Percentiles rank a stretch among this genome's conserved stretches.
These are phyloP conservation scores for Exophiala dermatitidis DNA, from an alignment of 2,329 filamentous ascomycete genomes.

Conservation along the genomic window DNA sequence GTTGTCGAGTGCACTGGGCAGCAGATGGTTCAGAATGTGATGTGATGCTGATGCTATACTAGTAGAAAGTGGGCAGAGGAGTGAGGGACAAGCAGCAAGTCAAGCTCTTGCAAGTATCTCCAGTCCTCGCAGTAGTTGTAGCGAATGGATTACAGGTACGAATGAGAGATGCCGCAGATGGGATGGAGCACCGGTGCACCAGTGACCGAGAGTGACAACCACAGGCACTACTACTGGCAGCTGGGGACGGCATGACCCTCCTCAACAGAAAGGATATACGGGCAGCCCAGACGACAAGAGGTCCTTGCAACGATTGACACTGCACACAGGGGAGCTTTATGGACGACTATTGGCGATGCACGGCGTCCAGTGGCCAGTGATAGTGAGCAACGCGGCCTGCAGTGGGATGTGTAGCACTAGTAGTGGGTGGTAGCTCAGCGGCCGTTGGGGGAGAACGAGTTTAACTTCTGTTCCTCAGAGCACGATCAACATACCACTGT, in stretches of 20 bases:
- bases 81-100: background rate
- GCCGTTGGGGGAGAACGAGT: no score
- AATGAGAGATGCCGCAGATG: background rate
- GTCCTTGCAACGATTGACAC: background rate
- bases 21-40: background rate
- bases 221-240: background rate
- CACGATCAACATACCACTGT: no score
- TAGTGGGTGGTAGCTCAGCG: no score
- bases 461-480: no score
- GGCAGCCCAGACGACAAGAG: background rate
- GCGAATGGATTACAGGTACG: background rate
- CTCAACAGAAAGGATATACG: background rate
- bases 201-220: no score
- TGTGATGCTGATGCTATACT: background rate
- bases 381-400: conserved; percentile 1
- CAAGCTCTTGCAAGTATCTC: background rate
- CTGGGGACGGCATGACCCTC: background rate
- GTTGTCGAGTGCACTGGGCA: no score
- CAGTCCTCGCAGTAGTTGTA: no score
- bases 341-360: conserved; percentile 13
- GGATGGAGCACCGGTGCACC: no score
- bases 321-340: background rate
- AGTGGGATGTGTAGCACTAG: background rate
- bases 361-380: conserved; percentile 4
- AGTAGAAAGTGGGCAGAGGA: background rate